These are phyloP conservation scores for Penicillium diatomitis DNA, from an alignment of 495 filamentous ascomycete species.

Conservation along the genomic window DNA sequence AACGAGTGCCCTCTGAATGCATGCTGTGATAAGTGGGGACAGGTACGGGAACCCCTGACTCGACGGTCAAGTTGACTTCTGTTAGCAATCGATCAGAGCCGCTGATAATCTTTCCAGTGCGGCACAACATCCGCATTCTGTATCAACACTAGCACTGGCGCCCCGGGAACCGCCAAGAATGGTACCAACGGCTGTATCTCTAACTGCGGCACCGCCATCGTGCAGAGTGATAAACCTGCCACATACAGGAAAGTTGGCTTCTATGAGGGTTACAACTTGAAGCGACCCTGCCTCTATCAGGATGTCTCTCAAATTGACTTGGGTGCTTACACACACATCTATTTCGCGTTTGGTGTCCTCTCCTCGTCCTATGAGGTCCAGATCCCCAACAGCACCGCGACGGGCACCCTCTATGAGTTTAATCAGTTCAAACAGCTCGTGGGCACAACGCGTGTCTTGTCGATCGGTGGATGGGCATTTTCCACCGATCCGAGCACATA, in stretches of 20 bases:
- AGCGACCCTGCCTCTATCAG: constrained; percentile 18
- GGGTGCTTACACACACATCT: too few relatives aligned
- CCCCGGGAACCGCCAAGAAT: constrained; percentile 25
- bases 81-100: not conserved
- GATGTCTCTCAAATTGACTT: constrained; percentile 2
- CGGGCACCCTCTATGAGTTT: constrained; percentile 7
- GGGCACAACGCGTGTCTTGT: constrained; percentile 27
- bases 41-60: not conserved
- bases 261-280: not conserved
- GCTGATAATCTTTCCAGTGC: not conserved
- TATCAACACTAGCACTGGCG: constrained; percentile 15
- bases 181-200: constrained; percentile 33
- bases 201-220: constrained; percentile 27
- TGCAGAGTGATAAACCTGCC: not conserved
- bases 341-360: too few relatives aligned
- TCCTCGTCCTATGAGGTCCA: too few relatives aligned
- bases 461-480: constrained; percentile 42
- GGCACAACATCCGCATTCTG: constrained; percentile 4
- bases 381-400: constrained; percentile 3
- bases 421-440: constrained; percentile 14
- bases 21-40: constrained; percentile 6
- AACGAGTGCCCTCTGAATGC: constrained; percentile 3
- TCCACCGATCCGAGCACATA: constrained; percentile 26
- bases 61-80: not conserved
- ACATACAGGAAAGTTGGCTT: not conserved